A percentile compares a stretch with the other conserved stretches of the same genome.
phyloP scores from a whole-genome alignment of 2,329 filamentous ascomycete genomes.

The Seiridium cupressi region DNA sequence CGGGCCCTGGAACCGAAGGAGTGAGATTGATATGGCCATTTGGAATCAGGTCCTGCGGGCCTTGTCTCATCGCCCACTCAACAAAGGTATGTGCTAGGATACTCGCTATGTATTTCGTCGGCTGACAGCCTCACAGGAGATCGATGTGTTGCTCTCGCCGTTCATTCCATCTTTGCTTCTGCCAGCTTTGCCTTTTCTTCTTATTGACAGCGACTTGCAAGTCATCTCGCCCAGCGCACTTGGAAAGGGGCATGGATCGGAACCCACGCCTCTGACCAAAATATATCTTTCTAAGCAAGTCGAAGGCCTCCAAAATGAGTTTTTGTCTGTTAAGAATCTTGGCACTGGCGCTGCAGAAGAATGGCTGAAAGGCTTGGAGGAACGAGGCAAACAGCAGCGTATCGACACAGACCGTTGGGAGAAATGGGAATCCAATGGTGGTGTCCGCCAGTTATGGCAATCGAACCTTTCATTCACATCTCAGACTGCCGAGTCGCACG shows the following conservation, averaged over 20 bases:
- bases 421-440: slow-evolving; percentile 60
- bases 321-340: slow-evolving; percentile 61
- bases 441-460: slow-evolving; percentile 11
- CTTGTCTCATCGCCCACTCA: slow-evolving; percentile 59
- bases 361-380: slow-evolving; percentile 74
- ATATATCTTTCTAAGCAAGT: slow-evolving; percentile 64
- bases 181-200: slow-evolving; percentile 67
- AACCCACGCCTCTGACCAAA: slow-evolving; percentile 57
- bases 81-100: slow-evolving; percentile 57
- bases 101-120: not conserved
- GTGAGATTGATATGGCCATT: slow-evolving; percentile 72
- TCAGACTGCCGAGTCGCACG: too few species aligned
- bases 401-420: slow-evolving; percentile 70
- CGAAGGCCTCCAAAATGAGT: slow-evolving; percentile 59
- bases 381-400: slow-evolving; percentile 58
- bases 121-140: slow-evolving; percentile 50
- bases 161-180: slow-evolving; percentile 59
- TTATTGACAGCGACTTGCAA: slow-evolving; percentile 60
- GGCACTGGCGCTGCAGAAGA: slow-evolving; percentile 70
- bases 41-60: slow-evolving; percentile 61
- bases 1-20: slow-evolving; percentile 60
- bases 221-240: slow-evolving; percentile 57
- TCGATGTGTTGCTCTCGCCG: slow-evolving; percentile 64
- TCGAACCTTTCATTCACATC: not conserved
- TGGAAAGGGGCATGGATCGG: slow-evolving; percentile 46